Conservation (phyloP, 2,329 filamentous ascomycete species). For the Gaeumannomyces tritici region DNA sequence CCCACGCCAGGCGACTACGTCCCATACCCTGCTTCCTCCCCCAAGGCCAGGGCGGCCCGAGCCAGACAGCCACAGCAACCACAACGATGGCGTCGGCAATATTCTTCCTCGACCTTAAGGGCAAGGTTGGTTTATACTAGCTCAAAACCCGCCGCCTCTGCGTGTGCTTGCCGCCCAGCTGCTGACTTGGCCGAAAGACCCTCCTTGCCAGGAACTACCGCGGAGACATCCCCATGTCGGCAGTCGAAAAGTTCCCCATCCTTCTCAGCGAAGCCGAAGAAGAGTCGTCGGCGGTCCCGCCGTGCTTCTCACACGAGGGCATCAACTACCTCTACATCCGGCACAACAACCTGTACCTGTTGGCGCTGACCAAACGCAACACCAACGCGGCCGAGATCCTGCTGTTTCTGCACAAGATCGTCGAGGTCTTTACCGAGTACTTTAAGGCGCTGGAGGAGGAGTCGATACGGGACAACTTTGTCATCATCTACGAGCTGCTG, state of each 20-base stretch:
- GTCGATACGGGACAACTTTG: conserved; percentile 98
- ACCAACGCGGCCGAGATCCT: conserved; percentile 98
- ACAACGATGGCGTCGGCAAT: conserved; percentile 81
- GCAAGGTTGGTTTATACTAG: conserved; percentile 61
- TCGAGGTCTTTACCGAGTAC: conserved; percentile 99
- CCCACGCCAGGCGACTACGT: too few relatives aligned
- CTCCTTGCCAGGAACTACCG: conserved; percentile 97
- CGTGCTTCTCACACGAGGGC: conserved; percentile 96
- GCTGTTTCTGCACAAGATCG: conserved; percentile 93
- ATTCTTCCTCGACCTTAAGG: conserved; percentile 99
- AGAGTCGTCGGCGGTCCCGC: conserved; percentile 93
- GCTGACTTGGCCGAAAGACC: conserved; percentile 48
- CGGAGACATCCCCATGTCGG: conserved; percentile 98
- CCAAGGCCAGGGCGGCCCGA: too few relatives aligned
- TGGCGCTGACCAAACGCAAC: conserved; percentile 96
- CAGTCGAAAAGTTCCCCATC: conserved; percentile 94
- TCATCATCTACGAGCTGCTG: conserved; percentile 95
- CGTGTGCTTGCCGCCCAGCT: conserved; percentile 2
- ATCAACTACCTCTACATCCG: conserved; percentile 99
- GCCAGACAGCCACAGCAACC: too few relatives aligned
- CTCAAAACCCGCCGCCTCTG: conserved; percentile 4
- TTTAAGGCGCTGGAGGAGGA: conserved; percentile 99
- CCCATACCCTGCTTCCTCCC: too few relatives aligned
- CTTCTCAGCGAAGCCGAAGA: conserved; percentile 97
- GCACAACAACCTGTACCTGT: conserved; percentile 97